Percentiles rank a stretch among this genome's conserved stretches.
These are phyloP conservation scores for Aspergillus asperescens DNA, from an alignment of 495 filamentous ascomycete species.

Conservation along the genomic window DNA sequence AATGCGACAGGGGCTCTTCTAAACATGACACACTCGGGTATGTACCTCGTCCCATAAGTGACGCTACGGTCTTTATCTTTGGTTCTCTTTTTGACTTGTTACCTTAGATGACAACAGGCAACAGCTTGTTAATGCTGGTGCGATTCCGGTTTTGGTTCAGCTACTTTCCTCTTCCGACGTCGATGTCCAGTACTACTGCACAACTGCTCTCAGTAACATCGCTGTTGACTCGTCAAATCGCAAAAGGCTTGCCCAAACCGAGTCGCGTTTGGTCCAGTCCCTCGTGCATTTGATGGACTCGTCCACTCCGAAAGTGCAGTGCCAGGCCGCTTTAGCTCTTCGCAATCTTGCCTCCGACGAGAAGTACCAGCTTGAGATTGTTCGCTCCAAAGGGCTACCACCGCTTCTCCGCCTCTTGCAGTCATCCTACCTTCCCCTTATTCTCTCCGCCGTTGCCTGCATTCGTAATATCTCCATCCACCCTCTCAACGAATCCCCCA, in stretches of 20 bases:
- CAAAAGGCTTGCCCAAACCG: conserved; percentile 81
- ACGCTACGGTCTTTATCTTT: not conserved
- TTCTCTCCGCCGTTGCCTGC: conserved; percentile 94
- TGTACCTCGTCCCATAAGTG: conserved; percentile 12
- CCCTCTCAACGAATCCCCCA: conserved; percentile 97
- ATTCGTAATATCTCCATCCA: conserved; percentile 99
- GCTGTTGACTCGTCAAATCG: conserved; percentile 89
- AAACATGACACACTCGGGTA: conserved; percentile 99
- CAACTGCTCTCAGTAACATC: conserved; percentile 96
- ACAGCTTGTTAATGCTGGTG: conserved; percentile 92
- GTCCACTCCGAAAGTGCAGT: conserved; percentile 94
- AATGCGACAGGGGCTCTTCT: conserved; percentile 94
- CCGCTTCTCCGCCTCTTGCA: conserved; percentile 84
- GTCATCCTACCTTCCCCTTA: conserved; percentile 91
- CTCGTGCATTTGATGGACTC: conserved; percentile 96
- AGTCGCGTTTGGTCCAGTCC: conserved; percentile 83
- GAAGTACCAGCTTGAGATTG: conserved; percentile 97
- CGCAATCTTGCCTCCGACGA: conserved; percentile 96
- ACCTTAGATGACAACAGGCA: conserved; percentile 89
- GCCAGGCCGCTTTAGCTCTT: conserved; percentile 90
- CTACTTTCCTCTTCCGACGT: conserved; percentile 86
- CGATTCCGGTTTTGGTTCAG: conserved; percentile 93
- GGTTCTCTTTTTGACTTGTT: conserved; percentile 1
- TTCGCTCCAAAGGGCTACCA: conserved; percentile 75
- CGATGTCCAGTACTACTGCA: conserved; percentile 99